Base-by-base conservation (phyloP, 805 yeast species). In the Cyberlindnera saturnus region DNA sequence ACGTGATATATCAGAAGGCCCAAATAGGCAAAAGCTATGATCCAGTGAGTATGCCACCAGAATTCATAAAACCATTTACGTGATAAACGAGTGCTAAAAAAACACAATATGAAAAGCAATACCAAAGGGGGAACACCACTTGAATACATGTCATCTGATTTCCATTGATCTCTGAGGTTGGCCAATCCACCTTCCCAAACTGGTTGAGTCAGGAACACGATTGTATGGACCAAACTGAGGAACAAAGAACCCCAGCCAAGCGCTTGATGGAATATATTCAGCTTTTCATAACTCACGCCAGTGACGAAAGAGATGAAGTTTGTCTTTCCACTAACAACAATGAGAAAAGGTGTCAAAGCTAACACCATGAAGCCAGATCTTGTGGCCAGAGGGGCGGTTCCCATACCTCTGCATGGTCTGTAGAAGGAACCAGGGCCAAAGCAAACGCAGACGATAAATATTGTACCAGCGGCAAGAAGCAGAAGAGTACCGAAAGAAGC, bases 301-400 rank as follows among this genome's bases (percentile, higher is more conserved):
- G 82, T 75, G 11, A 75, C 47, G 5, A 63, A 55, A 11, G 76
- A 66, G 34, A 77, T 66, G 41, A 75, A 50, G 53, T 77, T 78
- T 6, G 75, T 55, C 55, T 78, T 77, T 2, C 82, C 82, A 0
- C 79, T 69, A 43, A 77, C 53, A 3, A 75, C 61, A 42, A 69
- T 67, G 32, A 76, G 57, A 51, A 75, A 73, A 0, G 82, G 82
- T 7, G 73, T 64, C 36, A 76, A 58, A 0, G 78, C 77, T 29
- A 68, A 61, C 1, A 76, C 69, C 70, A 72, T 69, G 26, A 74
- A 47, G 3, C 81, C 82, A 1, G 81, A 63, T 38, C 82, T 57
- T 1, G 74, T 70, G 0, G 78, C 79, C 31, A 78, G 46, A 9
- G 82, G 82, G n/a, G 82, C 79, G 3, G 79, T 65, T 2, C 82